These are phyloP conservation scores for Fusarium sp. DNA, from an alignment of 2,329 filamentous ascomycete species.

Conservation along the genomic window DNA sequence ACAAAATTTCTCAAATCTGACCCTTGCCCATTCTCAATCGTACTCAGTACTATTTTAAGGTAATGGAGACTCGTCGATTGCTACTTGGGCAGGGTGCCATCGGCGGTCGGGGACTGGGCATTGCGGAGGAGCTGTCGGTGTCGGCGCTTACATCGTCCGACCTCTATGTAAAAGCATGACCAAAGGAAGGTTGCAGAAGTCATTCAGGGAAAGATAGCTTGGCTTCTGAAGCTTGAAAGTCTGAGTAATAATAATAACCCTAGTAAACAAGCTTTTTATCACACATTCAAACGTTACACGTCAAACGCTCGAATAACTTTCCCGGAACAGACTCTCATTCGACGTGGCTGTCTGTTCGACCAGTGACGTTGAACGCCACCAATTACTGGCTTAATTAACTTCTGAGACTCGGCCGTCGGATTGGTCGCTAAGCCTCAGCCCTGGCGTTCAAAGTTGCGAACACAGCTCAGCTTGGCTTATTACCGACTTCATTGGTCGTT, in stretches of 20 bases:
- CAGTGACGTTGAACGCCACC: constrained; percentile 6
- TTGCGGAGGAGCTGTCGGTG: neutral
- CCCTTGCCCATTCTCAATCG: no score
- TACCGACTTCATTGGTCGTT: neutral
- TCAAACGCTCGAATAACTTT: constrained; percentile 5
- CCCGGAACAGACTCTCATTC: neutral
- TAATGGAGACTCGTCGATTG: no score
- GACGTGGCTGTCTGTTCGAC: neutral
- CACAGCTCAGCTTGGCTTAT: constrained; percentile 8
- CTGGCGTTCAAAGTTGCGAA: neutral
- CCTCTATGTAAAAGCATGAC: no score
- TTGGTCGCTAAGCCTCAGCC: neutral
- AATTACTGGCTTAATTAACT: constrained; percentile 11
- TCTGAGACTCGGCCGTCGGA: neutral
- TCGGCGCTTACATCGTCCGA: neutral
- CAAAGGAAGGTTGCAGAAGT: neutral
- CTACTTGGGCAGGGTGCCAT: no score
- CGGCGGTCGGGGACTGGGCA: no score
- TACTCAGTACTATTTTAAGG: no score
- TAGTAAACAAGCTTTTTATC: neutral
- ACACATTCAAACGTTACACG: constrained; percentile 9
- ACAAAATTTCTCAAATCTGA: no score
- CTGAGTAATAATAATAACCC: neutral
- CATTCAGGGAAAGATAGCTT: neutral
- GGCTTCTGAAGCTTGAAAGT: neutral